Evolutionary conservation across 352 stramenopile genomes (phyloP).

Genomic region (Pythium dissotocum): DNA sequence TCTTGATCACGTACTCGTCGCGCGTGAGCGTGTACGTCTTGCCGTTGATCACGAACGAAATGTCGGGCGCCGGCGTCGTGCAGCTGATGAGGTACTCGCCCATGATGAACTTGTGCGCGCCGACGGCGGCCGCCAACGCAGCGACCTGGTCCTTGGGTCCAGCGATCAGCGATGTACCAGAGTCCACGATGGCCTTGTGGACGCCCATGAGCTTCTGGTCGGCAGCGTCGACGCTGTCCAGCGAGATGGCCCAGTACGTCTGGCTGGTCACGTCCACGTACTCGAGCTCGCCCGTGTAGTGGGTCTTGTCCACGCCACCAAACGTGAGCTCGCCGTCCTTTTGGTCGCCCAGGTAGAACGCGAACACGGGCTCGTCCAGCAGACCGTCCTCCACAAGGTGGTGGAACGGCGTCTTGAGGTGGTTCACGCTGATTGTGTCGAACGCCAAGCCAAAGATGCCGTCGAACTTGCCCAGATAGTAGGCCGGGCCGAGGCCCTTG

Average conservation of each 20-base stretch:
- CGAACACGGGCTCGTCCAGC: conserved; percentile 92
- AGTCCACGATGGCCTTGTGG: conserved; percentile 94
- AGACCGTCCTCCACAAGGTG: conserved; percentile 88
- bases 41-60: conserved; percentile 93
- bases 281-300: conserved; percentile 94
- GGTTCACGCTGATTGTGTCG: conserved; percentile 91
- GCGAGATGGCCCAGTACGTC: conserved; percentile 74
- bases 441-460: conserved; percentile 97
- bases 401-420: conserved; percentile 93
- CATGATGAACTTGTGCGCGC: conserved; percentile 91
- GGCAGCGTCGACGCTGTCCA: conserved; percentile 69
- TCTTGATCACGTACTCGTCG: conserved; percentile 94
- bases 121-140: conserved; percentile 81
- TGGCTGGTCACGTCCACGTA: conserved; percentile 84
- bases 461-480: conserved; percentile 96
- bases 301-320: conserved; percentile 76
- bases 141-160: conserved; percentile 90
- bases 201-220: conserved; percentile 55
- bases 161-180: conserved; percentile 94
- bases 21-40: conserved; percentile 91
- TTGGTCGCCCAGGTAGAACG: conserved; percentile 95
- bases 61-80: conserved; percentile 81
- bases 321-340: conserved; percentile 81
- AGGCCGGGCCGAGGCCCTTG: conserved; percentile 93
- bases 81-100: conserved; percentile 97